Base-by-base conservation (phyloP, 23 red algal species). In the Gracilaria gracilis region DNA sequence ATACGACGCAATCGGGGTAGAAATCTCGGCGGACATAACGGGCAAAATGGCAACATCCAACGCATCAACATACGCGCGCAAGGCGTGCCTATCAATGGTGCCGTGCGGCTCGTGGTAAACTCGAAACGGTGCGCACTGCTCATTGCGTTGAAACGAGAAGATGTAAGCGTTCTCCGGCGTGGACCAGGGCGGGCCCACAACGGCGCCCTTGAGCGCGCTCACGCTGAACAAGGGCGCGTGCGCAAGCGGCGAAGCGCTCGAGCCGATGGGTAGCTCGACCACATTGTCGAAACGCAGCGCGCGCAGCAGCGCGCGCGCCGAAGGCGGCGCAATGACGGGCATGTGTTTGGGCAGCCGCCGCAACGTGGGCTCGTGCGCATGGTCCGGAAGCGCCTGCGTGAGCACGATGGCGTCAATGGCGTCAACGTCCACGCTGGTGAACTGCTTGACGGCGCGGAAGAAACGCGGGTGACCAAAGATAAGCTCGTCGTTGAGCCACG, bases 101-200 rank as follows among this genome's bases (percentile, higher is more conserved):
- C 95, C 95, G 53, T 98, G 95, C 74, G 95, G 90, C 80, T 98
- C 95, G 67, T 94, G 93, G 54, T 90, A 94, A 7, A 98, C 13
- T 11, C 80, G 61, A 31, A 70, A 67, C 20, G 25, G 21, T 0
- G 38, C 29, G 39, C 28, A 35, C 25, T n/a, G 23, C 1, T 40
- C 47, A 9, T 20, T 37, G 23, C 28, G 37, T 48, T 75, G 44
- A 58, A 88, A 81, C 33, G 67, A 36, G 61, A 98, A 92, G 0
- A 95, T 23, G 81, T 91, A 95, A 8, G 81, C 96, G 67, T 91
- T 84, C 71, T 98, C 78, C 0, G 92, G 92, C 16, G 39, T 66
- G 46, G 89, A 88, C 93, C 93, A 98, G 32, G 96, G 96, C 5
- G 96, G 96, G 1, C 96, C 96, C 5, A 95, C 92, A 9, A 88